phyloP scores from a whole-genome alignment of 2,329 filamentous ascomycete genomes.

The Talaromyces sp. region DNA sequence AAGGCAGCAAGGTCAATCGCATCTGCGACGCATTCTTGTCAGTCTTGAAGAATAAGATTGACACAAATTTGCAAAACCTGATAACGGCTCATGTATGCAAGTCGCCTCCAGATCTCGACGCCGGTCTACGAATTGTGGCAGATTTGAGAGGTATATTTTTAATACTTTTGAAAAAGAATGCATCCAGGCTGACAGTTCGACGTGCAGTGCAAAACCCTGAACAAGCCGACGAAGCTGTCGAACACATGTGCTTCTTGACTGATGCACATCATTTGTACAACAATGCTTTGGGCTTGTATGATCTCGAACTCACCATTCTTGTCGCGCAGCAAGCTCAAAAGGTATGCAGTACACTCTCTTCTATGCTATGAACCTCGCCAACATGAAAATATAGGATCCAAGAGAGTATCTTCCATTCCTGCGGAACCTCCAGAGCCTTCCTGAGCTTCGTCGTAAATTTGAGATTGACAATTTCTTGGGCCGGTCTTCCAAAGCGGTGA shows the following conservation, averaged over 20 bases:
- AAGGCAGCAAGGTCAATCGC: slow-evolving; percentile 66
- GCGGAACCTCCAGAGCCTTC: slow-evolving; percentile 72
- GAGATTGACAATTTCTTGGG: slow-evolving; percentile 84
- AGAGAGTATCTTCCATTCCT: slow-evolving; percentile 94
- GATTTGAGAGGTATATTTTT: slow-evolving; percentile 50
- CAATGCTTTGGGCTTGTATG: slow-evolving; percentile 81
- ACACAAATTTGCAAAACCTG: slow-evolving; percentile 74
- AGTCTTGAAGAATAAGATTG: slow-evolving; percentile 56
- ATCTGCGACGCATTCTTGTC: slow-evolving; percentile 81
- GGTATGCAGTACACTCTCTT: slow-evolving; percentile 23
- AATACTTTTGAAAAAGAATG: not conserved
- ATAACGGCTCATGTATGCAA: slow-evolving; percentile 96
- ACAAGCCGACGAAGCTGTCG: slow-evolving; percentile 79
- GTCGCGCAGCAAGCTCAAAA: slow-evolving; percentile 95
- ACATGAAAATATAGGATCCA: slow-evolving; percentile 56
- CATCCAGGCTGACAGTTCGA: not conserved
- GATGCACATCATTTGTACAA: slow-evolving; percentile 92
- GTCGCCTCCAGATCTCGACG: slow-evolving; percentile 78
- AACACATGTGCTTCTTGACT: slow-evolving; percentile 95
- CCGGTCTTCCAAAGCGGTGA: slow-evolving; percentile 69
- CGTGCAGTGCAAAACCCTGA: slow-evolving; percentile 53
- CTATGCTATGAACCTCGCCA: slow-evolving; percentile 11
- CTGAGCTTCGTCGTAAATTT: slow-evolving; percentile 66
- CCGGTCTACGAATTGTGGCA: slow-evolving; percentile 74
- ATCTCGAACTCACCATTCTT: slow-evolving; percentile 80